Percentiles rank a stretch among this genome's conserved stretches.
Conservation (phyloP, 345 rosid species). For the Syzygium jambos region DNA sequence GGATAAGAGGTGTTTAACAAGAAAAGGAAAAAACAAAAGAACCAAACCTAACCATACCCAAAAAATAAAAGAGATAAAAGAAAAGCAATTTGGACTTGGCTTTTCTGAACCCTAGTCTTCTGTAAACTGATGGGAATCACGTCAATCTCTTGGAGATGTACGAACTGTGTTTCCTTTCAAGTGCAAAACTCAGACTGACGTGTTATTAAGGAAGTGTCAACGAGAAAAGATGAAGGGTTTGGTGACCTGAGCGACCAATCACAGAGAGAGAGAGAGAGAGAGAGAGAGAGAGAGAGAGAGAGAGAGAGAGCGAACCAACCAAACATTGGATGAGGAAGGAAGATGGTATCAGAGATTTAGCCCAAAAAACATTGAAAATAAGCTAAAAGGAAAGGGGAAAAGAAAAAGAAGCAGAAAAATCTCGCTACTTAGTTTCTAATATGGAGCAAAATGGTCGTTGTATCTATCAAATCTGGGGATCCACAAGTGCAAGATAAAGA, state of each 20-base stretch:
- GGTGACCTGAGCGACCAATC: background rate
- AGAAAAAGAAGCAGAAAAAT: background rate
- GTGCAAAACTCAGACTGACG: background rate
- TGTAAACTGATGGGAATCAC: background rate
- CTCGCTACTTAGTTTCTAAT: background rate
- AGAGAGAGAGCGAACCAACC: background rate
- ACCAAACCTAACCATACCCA: slow-evolving; percentile 19
- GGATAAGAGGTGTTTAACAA: background rate
- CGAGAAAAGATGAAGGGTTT: background rate
- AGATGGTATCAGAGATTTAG: background rate
- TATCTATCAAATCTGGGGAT: background rate
- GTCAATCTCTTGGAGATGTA: slow-evolving; percentile 1
- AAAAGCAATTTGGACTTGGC: background rate
- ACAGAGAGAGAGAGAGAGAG: background rate
- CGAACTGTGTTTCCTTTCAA: background rate
- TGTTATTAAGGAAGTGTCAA: background rate
- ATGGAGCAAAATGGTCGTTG: background rate
- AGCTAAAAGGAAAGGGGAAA: background rate
- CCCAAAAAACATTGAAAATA: background rate
- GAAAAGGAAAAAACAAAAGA: slow-evolving; percentile 2
- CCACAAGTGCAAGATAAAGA: background rate
- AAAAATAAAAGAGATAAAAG: background rate
- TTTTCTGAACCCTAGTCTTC: background rate
- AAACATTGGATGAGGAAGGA: background rate
- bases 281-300: too few relatives aligned